These are phyloP conservation scores for Colletotrichum falcatum DNA, from an alignment of 2,329 filamentous ascomycete genomes.

Conservation along the genomic window DNA sequence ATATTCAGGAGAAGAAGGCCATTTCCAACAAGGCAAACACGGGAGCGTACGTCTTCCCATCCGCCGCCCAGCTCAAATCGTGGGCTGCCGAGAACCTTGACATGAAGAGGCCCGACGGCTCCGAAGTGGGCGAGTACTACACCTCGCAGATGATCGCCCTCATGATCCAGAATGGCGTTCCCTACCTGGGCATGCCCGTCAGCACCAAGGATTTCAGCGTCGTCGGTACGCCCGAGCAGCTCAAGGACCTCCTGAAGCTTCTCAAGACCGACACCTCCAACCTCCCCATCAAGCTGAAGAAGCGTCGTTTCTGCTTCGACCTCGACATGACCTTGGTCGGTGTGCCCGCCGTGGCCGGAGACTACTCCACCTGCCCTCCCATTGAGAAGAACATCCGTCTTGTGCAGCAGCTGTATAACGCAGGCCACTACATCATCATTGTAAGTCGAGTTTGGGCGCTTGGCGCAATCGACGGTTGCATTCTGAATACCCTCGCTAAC, in stretches of 20 bases:
- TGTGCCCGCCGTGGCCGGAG: slow-evolving; percentile 45
- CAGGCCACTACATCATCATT: slow-evolving; percentile 49
- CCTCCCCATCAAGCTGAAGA: slow-evolving; percentile 43
- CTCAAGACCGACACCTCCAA: slow-evolving; percentile 44
- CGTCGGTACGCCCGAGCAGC: slow-evolving; percentile 48
- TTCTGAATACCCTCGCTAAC: background rate
- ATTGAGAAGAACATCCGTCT: slow-evolving; percentile 47
- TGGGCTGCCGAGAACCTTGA: slow-evolving; percentile 45
- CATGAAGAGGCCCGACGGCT: slow-evolving; percentile 42
- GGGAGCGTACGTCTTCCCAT: slow-evolving; percentile 47
- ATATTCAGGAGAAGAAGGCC: slow-evolving; percentile 48
- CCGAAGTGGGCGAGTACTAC: slow-evolving; percentile 46
- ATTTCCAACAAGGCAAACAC: slow-evolving; percentile 48
- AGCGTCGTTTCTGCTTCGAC: slow-evolving; percentile 49
- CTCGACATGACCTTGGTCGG: slow-evolving; percentile 49
- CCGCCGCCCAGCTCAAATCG: slow-evolving; percentile 43
- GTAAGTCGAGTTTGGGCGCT: slow-evolving; percentile 41
- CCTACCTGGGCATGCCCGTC: slow-evolving; percentile 45
- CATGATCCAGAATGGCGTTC: slow-evolving; percentile 45
- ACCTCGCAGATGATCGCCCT: slow-evolving; percentile 46
- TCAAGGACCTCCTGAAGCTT: slow-evolving; percentile 45
- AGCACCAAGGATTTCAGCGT: slow-evolving; percentile 45
- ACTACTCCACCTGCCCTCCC: slow-evolving; percentile 48
- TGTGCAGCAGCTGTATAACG: slow-evolving; percentile 47
- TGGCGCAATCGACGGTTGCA: background rate